Base-by-base conservation (phyloP, 2,329 filamentous ascomycete species). In the Fusarium chaquense region DNA sequence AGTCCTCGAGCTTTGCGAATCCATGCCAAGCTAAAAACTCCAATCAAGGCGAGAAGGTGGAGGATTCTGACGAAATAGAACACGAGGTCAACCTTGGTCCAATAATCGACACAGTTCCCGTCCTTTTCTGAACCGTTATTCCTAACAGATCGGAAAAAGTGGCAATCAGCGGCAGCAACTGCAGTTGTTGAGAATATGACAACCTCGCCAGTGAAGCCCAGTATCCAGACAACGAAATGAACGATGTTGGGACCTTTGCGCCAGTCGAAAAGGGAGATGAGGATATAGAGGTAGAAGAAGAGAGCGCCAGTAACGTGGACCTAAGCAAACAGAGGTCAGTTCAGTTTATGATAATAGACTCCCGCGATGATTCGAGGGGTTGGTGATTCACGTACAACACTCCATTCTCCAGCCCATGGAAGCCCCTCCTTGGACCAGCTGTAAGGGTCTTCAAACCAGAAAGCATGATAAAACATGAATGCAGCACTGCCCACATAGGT, bases 191-290 rank as follows among this genome's bases (percentile, higher is more conserved):
- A 85, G 64, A 96, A 84, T 38, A 98, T 89, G 51, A 90, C 82
- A 26, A 91, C 73, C 79, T 99, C 96, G 66, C 93, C 86, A 28
- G 87, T 79, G n/a, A 93, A 78, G 28, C 90, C 90, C 44, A 93
- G 80, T 43, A 85, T 78, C 96, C 96, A 99, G 73, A 93, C 90
- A 47, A 91, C 81, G 58, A 95, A 87, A 80, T 98, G 94, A 55
- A 93, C 90, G 47, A 90, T 83, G 51, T 91, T 94, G 1, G 96
- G 96, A 15, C 92, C 92, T 35, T 93, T 90, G 67, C 88, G 89
- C 76, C 91, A 92, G 79, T 98, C 94, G 75, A 97, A 85, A 60
- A 98, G 87, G 32, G 94, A 94, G 75, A 98, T 91, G 71, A 97
- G 86, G 71, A 97, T 87, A 72, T 97, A 90, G 51, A 92, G 86